Evolutionary conservation across 1,284 basidiomycete species (phyloP), one percentile per base, ranked within the genome.

Genomic region (Paramarasmius palmivorus): DNA sequence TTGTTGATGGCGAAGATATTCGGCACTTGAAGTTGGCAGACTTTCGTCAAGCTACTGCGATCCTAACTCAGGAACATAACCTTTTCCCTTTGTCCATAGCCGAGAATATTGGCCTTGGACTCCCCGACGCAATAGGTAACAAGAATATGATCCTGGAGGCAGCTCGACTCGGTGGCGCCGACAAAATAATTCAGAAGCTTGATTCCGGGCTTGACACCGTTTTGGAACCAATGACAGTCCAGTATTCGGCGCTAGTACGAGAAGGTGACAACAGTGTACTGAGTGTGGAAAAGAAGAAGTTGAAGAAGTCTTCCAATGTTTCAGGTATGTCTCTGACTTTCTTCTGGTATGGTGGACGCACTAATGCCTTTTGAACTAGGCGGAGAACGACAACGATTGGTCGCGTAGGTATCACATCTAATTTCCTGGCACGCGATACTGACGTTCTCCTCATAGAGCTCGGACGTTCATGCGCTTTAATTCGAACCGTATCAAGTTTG

Each of bases 41-140:
- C 36, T 61, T 79, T 1, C 72, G 73, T 17, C 61, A 61, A 2
- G 66, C 72, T 0, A 74, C 68, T 7, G 68, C 74, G 0, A 66
- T 73, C 19, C 69, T 80, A 1, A 73, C 70, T 2, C 78, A 81
- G 57, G 73, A 76, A 17, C 75, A 73, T 53, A 55, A 61, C 0
- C 52, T 78, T 7, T 79, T 72, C 54, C 78, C 78, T 0, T 59
- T 81, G 2, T 70, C 73, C 0, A 59, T 79, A 2, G 64, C 61
- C 7, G 76, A 78, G 48, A 81, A 79, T 52, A 75, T 81, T 32
- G 75, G 68, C 1, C 62, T 82, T 0, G 79, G 80, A 0, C 61
- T 69, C 40, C 68, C 71, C 0, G 66, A 66, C 0, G 58, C 50
- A 8, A 58, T 61, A 9, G 52, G 17, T 7, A 63, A 77, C 48